phyloP scores from a whole-genome alignment of 495 filamentous ascomycete species.

The Annulohypoxylon moriforme region DNA sequence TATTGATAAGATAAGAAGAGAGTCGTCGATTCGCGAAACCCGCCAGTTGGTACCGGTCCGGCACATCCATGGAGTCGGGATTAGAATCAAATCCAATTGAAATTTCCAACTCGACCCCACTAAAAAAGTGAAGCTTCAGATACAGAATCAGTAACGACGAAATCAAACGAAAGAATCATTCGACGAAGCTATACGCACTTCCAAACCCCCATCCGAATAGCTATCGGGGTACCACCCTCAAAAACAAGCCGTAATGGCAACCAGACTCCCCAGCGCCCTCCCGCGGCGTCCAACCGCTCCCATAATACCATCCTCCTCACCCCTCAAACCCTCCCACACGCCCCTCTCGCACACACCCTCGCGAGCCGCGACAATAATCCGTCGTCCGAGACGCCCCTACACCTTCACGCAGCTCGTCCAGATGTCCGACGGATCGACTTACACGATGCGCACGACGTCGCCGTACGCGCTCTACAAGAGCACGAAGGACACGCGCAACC shows the following conservation, averaged over 20 bases:
- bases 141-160: not conserved
- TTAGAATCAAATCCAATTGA: not conserved
- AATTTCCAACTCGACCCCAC: slow-evolving; percentile 28
- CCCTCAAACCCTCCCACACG: slow-evolving; percentile 48
- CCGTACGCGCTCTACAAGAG: slow-evolving; percentile 80
- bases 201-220: not conserved
- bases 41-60: slow-evolving; percentile 27
- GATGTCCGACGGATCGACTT: slow-evolving; percentile 90
- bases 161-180: not conserved
- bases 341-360: slow-evolving; percentile 51
- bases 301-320: slow-evolving; percentile 42
- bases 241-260: slow-evolving; percentile 40
- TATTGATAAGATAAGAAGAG: slow-evolving; percentile 1
- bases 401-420: slow-evolving; percentile 96
- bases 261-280: slow-evolving; percentile 43
- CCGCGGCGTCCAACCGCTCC: slow-evolving; percentile 46
- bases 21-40: slow-evolving; percentile 4
- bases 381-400: slow-evolving; percentile 89
- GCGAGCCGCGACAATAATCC: slow-evolving; percentile 90
- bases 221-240: not conserved
- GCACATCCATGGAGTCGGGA: not conserved
- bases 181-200: not conserved
- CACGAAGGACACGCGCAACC: slow-evolving; percentile 88
- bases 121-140: slow-evolving; percentile 27
- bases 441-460: slow-evolving; percentile 87